Base-by-base conservation (phyloP, 352 stramenopile species). In the Peronospora farinosa region DNA sequence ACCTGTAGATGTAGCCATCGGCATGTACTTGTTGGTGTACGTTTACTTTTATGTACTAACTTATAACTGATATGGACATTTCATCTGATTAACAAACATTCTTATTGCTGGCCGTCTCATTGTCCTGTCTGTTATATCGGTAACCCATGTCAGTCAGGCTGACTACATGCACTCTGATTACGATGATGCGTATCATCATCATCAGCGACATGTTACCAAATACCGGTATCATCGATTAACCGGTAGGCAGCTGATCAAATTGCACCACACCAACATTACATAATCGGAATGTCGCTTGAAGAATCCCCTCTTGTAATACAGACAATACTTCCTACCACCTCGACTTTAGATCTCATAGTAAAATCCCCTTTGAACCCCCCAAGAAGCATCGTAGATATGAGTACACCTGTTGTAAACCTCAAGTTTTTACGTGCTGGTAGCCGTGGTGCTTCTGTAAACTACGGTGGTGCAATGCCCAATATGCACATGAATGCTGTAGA, bases 391-490 rank as follows among this genome's bases (percentile, higher is more conserved):
- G 13, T 39, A 7, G 12, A 16, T 5, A 46, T 74, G 65, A 74
- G 65, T 39, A 62, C 69, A 10, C 77, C 78, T 15, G 48, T 70
- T 38, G 53, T 90, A 40, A 71, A 74, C 45, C 72, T 90, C 30
- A 69, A 83, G 58, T 88, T 87, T 59, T 61, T 90, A 58, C 79
- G 77, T 63, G 66, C 74, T 15, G 77, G 77, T 40, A 80, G 62
- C 51, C 74, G 78, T 54, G 77, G 76, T 39, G 59, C 57, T 25
- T 82, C 65, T 47, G 53, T 87, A 37, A 83, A 62, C 42, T 90
- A 90, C 68, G 79, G 79, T 36, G 79, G 79, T 15, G 79, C 79
- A 10, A 90, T 90, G 79, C 70, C 72, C 21, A 70, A 86, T 67
- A 87, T 85, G 71, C 62, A 82, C 51, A 51, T 82, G 63, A 54